phyloP scores from a whole-genome alignment of 2,329 filamentous ascomycete genomes.

The Aspergillus japonicus region DNA sequence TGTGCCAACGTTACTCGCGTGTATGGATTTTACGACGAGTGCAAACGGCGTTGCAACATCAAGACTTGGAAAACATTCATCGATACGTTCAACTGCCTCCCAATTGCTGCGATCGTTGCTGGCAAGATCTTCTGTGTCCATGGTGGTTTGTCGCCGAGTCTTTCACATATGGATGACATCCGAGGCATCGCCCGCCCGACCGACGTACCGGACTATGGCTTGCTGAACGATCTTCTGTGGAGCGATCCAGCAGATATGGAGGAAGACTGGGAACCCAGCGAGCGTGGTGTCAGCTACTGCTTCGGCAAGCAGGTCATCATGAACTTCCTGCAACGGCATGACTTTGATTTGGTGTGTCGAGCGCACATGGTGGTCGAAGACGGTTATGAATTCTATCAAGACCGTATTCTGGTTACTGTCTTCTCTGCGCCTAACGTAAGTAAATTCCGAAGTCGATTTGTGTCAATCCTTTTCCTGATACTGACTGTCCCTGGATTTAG shows the following conservation, averaged over 20 bases:
- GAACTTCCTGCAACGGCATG: constrained; percentile 89
- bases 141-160: constrained; percentile 84
- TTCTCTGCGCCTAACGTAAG: constrained; percentile 96
- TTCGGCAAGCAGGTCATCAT: constrained; percentile 98
- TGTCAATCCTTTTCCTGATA: constrained; percentile 8
- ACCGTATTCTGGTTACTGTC: constrained; percentile 90
- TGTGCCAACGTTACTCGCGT: constrained; percentile 94
- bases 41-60: constrained; percentile 92
- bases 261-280: constrained; percentile 95
- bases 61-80: constrained; percentile 99
- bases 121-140: constrained; percentile 98
- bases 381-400: constrained; percentile 97
- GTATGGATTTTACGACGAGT: constrained; percentile 98
- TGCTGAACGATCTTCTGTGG: constrained; percentile 94
- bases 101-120: constrained; percentile 93
- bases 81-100: constrained; percentile 92
- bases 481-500: constrained; percentile 48
- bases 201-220: constrained; percentile 93
- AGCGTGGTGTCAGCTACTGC: constrained; percentile 95
- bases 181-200: constrained; percentile 92
- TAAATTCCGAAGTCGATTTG: constrained; percentile 21
- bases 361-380: constrained; percentile 99
- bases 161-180: constrained; percentile 98
- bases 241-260: constrained; percentile 98
- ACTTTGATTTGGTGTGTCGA: constrained; percentile 95